phyloP scores from a whole-genome alignment of 176 grass and related monocot genomes.

The bread wheat (Triticum aestivum) region IWGSC_CS_RefSeq_v2.1 NC_057797.1:619061618-619062117 shows the following conservation, averaged over 20 bases:
- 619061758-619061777: background rate
- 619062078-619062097: no score
- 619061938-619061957: conserved; percentile 30
- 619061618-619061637: background rate
- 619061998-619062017: no score
- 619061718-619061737: background rate
- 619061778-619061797: background rate
- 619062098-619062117: no score
- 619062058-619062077: no score
- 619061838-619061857: background rate
- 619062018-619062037: no score
- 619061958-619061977: background rate
- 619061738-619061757: background rate
- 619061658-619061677: background rate
- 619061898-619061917: conserved; percentile 44
- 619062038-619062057: no score
- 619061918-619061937: conserved; percentile 56
- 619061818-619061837: background rate
- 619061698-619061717: background rate
- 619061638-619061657: background rate
- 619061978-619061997: no score
- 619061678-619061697: background rate
- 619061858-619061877: conserved; percentile 12
- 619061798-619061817: background rate
- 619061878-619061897: conserved; percentile 25